These are phyloP conservation scores for Rhizophagus clarus DNA, from an alignment of 192 early-diverging fungal species.

Conservation along the genomic window DNA sequence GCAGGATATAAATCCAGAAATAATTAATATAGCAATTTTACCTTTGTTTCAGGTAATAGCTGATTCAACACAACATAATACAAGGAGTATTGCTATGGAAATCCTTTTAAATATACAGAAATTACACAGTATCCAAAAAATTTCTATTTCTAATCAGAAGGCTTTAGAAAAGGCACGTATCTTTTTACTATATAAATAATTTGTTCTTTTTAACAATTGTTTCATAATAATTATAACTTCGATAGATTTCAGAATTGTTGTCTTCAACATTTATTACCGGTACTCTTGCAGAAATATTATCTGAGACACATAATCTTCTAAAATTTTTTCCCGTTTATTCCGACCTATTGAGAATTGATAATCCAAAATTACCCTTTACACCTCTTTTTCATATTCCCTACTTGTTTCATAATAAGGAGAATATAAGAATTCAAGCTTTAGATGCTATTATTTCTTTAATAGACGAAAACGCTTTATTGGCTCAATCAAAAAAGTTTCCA, in stretches of 20 bases:
- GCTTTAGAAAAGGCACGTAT: not conserved
- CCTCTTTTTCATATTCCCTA: conserved; percentile 38
- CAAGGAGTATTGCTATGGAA: conserved; percentile 39
- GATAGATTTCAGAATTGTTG: not conserved
- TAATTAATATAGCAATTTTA: conserved; percentile 47
- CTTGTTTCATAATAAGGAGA: conserved; percentile 44
- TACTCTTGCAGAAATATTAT: conserved; percentile 6
- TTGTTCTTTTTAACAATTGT: not conserved
- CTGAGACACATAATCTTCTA: conserved; percentile 3
- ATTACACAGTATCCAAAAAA: conserved; percentile 23
- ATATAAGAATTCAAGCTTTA: conserved; percentile 32
- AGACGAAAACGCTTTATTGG: conserved; percentile 27
- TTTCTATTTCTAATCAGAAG: conserved; percentile 24
- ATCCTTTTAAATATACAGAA: conserved; percentile 37
- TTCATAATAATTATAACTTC: not conserved
- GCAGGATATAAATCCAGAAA: conserved; percentile 11
- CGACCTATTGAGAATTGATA: not conserved
- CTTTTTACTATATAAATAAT: not conserved
- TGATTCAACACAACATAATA: conserved; percentile 35
- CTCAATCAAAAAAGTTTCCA: conserved; percentile 41
- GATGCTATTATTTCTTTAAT: not conserved
- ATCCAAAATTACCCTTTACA: conserved; percentile 30
- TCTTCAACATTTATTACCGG: conserved; percentile 8
- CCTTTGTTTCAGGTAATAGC: conserved; percentile 56
- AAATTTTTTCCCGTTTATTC: conserved; percentile 27